phyloP scores from a whole-genome alignment of 805 yeast genomes.

The Barnettozyma siamensis region DNA sequence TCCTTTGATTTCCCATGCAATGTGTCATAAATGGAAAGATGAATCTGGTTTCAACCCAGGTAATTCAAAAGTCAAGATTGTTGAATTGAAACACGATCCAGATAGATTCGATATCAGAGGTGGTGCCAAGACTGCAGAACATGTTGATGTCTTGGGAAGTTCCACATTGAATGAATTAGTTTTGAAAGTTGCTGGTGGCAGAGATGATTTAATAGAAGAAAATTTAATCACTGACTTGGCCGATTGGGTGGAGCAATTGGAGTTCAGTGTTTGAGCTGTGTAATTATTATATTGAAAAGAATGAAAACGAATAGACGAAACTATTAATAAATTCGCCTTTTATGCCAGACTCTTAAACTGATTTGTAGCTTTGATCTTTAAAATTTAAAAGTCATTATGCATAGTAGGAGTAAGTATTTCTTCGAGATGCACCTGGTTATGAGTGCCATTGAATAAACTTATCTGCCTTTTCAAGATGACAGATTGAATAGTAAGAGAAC shows the following conservation, averaged over 20 bases:
- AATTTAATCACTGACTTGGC: slow-evolving; percentile 52
- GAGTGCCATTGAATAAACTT: too few relatives aligned
- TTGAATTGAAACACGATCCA: slow-evolving; percentile 91
- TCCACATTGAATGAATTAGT: slow-evolving; percentile 87
- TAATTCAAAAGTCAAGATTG: slow-evolving; percentile 61
- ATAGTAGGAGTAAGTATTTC: too few relatives aligned
- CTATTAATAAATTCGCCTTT: too few relatives aligned
- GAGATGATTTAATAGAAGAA: slow-evolving; percentile 61
- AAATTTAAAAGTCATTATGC: too few relatives aligned
- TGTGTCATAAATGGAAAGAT: slow-evolving; percentile 88
- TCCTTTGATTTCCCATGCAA: slow-evolving; percentile 76
- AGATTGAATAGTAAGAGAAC: too few relatives aligned
- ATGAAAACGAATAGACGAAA: too few relatives aligned
- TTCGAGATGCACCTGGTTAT: too few relatives aligned
- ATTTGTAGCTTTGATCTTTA: too few relatives aligned
- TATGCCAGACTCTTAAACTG: too few relatives aligned
- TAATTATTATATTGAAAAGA: too few relatives aligned
- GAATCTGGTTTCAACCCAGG: slow-evolving; percentile 78
- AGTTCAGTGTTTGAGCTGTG: slow-evolving; percentile 17
- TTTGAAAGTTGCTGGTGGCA: slow-evolving; percentile 76
- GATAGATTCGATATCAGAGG: slow-evolving; percentile 92
- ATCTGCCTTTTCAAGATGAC: too few relatives aligned
- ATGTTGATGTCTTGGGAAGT: slow-evolving; percentile 92
- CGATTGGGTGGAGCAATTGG: slow-evolving; percentile 44
- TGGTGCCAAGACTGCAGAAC: slow-evolving; percentile 96